A percentile compares a stretch with the other conserved stretches of the same genome.
Conservation (phyloP, 305 asterid species). For the Rubia tinctorum region DNA sequence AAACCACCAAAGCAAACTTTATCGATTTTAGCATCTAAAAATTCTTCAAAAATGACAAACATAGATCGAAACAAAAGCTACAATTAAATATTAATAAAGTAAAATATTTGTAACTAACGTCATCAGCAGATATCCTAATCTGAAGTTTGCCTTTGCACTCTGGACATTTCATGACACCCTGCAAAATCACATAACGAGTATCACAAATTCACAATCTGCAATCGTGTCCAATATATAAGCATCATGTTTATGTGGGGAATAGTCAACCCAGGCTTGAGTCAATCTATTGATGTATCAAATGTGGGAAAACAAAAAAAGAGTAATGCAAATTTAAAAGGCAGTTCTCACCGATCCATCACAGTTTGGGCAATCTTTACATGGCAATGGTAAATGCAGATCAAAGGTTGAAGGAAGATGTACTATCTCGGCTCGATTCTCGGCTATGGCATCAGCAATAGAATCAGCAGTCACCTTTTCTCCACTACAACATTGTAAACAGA, state of each 20-base stretch:
- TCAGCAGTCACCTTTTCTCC: conserved; percentile 98
- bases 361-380: conserved; percentile 82
- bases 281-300: conserved; percentile 1
- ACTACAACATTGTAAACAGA: conserved; percentile 34
- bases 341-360: conserved; percentile 91
- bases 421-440: conserved; percentile 90
- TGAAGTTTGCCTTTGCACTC: conserved; percentile 87
- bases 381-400: conserved; percentile 72
- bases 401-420: conserved; percentile 85
- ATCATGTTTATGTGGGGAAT: background rate
- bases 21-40: background rate
- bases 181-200: conserved; percentile 33
- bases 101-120: conserved; percentile 59
- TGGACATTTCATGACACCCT: conserved; percentile 99
- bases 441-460: conserved; percentile 80
- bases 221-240: background rate
- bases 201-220: background rate
- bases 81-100: background rate
- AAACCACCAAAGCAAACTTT: background rate
- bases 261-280: background rate
- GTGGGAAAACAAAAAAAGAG: conserved; percentile 1
- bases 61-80: conserved; percentile 12
- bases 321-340: conserved; percentile 12
- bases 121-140: conserved; percentile 87
- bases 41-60: background rate